Evolutionary conservation across 2,329 filamentous ascomycete species (phyloP).

Genomic region (Colletotrichum sp.): DNA sequence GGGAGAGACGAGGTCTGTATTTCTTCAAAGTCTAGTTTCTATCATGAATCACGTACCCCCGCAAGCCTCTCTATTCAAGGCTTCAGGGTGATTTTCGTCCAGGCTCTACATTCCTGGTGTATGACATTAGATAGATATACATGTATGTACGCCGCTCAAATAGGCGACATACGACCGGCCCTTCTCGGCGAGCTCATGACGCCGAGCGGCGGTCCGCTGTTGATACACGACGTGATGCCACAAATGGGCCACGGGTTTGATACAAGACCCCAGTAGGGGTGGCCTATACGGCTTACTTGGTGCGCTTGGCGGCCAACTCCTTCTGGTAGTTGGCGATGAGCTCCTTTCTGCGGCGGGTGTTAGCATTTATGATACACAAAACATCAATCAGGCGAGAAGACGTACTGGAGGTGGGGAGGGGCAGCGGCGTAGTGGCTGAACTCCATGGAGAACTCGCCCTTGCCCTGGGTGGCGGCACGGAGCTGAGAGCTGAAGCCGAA

Average conservation of each 20-base stretch:
- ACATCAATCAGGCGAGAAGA: conserved; percentile 25
- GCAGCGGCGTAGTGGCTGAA: conserved; percentile 95
- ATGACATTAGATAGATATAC: conserved; percentile 22
- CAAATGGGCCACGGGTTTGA: background rate
- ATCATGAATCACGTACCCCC: conserved; percentile 17
- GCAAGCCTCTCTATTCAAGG: background rate
- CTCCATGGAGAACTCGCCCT: conserved; percentile 99
- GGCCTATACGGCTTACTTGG: conserved; percentile 42
- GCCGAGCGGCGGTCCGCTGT: background rate
- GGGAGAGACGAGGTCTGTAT: conserved; percentile 17
- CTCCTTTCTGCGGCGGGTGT: conserved; percentile 53
- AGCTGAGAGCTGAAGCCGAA: conserved; percentile 95
- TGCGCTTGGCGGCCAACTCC: conserved; percentile 62
- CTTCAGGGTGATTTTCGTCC: background rate
- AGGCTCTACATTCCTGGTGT: background rate
- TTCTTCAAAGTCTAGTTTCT: conserved; percentile 19
- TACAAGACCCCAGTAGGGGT: background rate
- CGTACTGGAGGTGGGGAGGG: conserved; percentile 86
- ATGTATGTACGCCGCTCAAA: conserved; percentile 15
- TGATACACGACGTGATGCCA: conserved; percentile 17
- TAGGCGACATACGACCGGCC: background rate
- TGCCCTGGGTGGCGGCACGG: conserved; percentile 92
- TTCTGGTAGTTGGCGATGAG: conserved; percentile 63
- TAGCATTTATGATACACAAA: conserved; percentile 25
- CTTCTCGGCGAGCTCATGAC: background rate